These are phyloP conservation scores for Teunomyces aglyptinius DNA, from an alignment of 805 yeast species.

Conservation along the genomic window DNA sequence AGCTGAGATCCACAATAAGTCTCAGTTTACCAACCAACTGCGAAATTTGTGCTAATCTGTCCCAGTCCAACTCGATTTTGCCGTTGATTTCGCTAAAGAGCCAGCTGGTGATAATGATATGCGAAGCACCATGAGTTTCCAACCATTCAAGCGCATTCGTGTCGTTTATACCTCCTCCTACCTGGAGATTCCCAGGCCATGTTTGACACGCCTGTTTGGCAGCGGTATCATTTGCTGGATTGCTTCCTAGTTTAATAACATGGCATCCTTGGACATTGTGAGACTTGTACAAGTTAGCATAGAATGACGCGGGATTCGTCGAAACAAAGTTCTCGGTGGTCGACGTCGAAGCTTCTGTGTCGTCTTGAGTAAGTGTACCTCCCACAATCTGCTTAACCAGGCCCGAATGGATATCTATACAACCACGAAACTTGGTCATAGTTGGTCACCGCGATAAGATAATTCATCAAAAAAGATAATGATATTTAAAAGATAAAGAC, in stretches of 20 bases:
- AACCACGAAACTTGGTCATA: conserved; percentile 90
- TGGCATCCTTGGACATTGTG: conserved; percentile 74
- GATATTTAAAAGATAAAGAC: background rate
- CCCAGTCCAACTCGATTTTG: conserved; percentile 35
- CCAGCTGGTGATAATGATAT: conserved; percentile 92
- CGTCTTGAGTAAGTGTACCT: conserved; percentile 69
- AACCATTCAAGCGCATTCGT: conserved; percentile 79
- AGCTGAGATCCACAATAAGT: conserved; percentile 87
- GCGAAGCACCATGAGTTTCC: conserved; percentile 65
- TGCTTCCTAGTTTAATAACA: conserved; percentile 85
- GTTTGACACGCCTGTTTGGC: conserved; percentile 71
- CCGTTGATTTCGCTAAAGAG: conserved; percentile 62
- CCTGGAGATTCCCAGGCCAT: conserved; percentile 75
- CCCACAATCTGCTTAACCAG: conserved; percentile 97
- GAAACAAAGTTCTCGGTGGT: conserved; percentile 70
- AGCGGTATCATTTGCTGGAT: conserved; percentile 73
- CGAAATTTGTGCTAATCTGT: conserved; percentile 52
- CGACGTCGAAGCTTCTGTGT: conserved; percentile 29
- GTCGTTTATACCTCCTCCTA: conserved; percentile 89
- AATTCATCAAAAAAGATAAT: background rate
- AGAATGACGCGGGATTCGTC: conserved; percentile 67
- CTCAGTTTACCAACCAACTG: conserved; percentile 57
- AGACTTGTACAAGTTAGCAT: conserved; percentile 64
- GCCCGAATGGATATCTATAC: conserved; percentile 94
- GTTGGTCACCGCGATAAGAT: background rate